Base-by-base conservation (phyloP, 805 yeast species). In the Deakozyma indianensis region DNA sequence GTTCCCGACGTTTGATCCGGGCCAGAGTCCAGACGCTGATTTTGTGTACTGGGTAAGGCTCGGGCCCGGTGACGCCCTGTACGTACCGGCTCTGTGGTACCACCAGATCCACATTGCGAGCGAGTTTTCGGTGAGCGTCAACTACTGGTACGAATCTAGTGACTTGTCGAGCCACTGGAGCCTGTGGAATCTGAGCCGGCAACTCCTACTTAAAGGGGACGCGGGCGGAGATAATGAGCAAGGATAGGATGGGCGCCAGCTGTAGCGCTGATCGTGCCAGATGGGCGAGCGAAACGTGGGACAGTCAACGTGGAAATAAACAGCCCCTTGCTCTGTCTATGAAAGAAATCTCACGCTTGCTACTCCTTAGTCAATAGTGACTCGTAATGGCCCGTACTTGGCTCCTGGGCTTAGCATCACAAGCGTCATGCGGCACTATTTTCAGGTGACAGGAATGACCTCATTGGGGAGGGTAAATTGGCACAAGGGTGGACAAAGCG, bases 81-180 rank as follows among this genome's bases (percentile, higher is more conserved):
- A 59, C 46, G 47, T 65, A 9, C 69, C 69, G 0, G 63, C 68
- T 3, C 52, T 64, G 43, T 65, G 69, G 69, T 65, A 61, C 49
- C 69, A 65, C 42, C 65, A 65, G 51, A 64, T 65, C 4, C 54
- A 55, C 25, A 60, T 61, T 21, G 23, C 41, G 4, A 50, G 43
- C 14, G 47, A 43, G 11, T 23, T 53, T 24, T 58, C 57, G 40
- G 45, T 60, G 15, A 58, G 63, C 20, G 51, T 57, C 23, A 62
- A 62, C 47, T 62, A 62, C 47, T 62, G 66, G 66, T 59, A 60
- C 44, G 48, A 54, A 1, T 53, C 59, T 45, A 18, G 28, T 40
- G 15, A 29, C 35, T 4, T 44, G 44, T 14, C 48, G 41, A 3
- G 41, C 41, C n/a, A 20, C 27, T 32, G 38, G 38, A n/a, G 38